Evolutionary conservation across 306 rosid genomes (phyloP).

Genomic region (Cicer arietinum): DNA sequence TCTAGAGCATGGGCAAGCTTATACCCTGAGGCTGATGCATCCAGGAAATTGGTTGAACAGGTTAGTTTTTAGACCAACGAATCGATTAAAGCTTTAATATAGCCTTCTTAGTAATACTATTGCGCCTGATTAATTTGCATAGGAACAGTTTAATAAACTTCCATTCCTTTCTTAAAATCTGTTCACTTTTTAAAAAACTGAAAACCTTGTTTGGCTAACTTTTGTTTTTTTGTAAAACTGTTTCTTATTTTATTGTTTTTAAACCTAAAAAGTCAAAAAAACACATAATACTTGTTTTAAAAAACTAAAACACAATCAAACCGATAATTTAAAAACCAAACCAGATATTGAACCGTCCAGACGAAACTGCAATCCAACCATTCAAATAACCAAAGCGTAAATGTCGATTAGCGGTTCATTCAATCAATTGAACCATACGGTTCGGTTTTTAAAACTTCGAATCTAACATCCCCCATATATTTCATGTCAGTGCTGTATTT

Average conservation of each 20-base stretch:
- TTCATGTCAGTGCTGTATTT: conserved; percentile 5
- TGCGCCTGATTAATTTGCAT: not conserved
- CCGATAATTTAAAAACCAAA: not conserved
- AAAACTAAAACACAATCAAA: not conserved
- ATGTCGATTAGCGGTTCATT: not conserved
- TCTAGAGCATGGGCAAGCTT: conserved; percentile 85
- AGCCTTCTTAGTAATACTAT: not conserved
- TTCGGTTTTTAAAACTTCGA: not conserved
- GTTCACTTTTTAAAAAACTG: not conserved
- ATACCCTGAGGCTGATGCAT: conserved; percentile 75
- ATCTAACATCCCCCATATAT: not conserved
- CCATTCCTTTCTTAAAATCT: not conserved
- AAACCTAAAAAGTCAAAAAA: not conserved
- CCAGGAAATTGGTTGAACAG: conserved; percentile 87
- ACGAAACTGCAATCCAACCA: not conserved
- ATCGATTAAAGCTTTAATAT: conserved; percentile 1
- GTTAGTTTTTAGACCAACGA: conserved; percentile 48
- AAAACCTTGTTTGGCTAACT: not conserved
- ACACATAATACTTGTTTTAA: not conserved
- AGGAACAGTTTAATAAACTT: not conserved
- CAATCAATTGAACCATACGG: not conserved
- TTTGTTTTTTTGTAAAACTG: not conserved
- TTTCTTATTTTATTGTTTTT: not conserved
- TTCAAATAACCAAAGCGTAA: not conserved
- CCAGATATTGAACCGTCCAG: not conserved